Evolutionary conservation across 306 rosid genomes (phyloP).

Genomic region (Quercus robur): DNA sequence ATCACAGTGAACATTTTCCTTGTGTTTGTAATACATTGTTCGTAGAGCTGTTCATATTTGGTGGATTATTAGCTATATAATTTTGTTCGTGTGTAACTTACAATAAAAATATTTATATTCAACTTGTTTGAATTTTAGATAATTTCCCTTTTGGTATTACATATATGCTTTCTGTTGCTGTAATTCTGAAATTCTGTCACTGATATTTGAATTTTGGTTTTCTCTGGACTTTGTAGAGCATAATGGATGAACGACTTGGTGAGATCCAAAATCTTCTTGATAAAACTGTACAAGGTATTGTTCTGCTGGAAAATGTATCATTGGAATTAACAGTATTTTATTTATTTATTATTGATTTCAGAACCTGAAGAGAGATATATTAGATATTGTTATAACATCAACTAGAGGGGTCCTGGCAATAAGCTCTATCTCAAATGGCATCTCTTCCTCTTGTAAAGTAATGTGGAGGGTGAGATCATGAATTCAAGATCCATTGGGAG

Average conservation of each 20-base stretch:
- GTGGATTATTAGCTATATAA: too few species aligned
- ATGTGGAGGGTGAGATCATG: too few species aligned
- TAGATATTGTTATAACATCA: background rate
- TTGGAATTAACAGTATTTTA: background rate
- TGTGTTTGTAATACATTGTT: too few species aligned
- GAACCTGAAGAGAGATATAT: background rate
- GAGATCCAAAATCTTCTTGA: constrained; percentile 79
- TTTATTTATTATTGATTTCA: background rate
- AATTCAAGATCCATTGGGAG: too few species aligned
- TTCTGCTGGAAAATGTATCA: background rate
- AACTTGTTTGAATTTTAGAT: background rate
- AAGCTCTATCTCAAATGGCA: too few species aligned
- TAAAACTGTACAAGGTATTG: constrained; percentile 66
- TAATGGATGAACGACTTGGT: constrained; percentile 50
- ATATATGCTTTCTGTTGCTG: background rate
- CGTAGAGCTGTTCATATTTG: too few species aligned
- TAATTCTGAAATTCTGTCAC: background rate
- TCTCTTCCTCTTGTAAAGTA: too few species aligned
- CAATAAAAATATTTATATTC: too few species aligned
- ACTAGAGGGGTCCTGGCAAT: background rate
- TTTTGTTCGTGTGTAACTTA: too few species aligned
- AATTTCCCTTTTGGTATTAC: background rate
- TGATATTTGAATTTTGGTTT: constrained; percentile 16
- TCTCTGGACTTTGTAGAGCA: constrained; percentile 52
- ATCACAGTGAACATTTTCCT: too few species aligned